Percentiles rank a stretch among this genome's conserved stretches.
phyloP scores from a whole-genome alignment of 169 alveolate species.

The Perkinsus marinus region DNA sequence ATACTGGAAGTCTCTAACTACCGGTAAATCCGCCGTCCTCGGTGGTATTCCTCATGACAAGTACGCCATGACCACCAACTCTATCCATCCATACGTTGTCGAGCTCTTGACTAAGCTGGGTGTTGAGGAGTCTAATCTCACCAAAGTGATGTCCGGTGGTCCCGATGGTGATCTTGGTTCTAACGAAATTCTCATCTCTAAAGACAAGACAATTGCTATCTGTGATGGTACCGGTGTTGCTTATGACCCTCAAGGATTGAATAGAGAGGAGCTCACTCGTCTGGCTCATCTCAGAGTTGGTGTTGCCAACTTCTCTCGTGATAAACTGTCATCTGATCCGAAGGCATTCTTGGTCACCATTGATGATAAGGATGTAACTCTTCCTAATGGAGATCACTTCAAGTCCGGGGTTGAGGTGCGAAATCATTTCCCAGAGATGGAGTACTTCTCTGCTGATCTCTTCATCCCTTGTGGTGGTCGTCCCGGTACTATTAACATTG shows the following conservation, averaged over 20 bases:
- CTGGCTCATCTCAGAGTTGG: slow-evolving; percentile 24
- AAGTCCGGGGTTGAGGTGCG: no score
- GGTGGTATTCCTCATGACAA: slow-evolving; percentile 78
- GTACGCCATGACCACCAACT: slow-evolving; percentile 64
- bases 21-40: slow-evolving; percentile 56
- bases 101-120: slow-evolving; percentile 32
- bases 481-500: slow-evolving; percentile 52
- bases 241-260: slow-evolving; percentile 61
- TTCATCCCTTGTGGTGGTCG: slow-evolving; percentile 75
- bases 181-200: slow-evolving; percentile 54
- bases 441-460: slow-evolving; percentile 44
- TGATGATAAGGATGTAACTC: slow-evolving; percentile 1
- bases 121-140: slow-evolving; percentile 44
- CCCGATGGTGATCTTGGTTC: slow-evolving; percentile 76
- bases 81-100: slow-evolving; percentile 8
- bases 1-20: slow-evolving; percentile 59
- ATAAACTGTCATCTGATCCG: no score
- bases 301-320: no score
- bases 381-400: no score
- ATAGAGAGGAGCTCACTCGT: slow-evolving; percentile 45
- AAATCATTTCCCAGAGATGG: slow-evolving; percentile 38
- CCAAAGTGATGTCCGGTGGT: slow-evolving; percentile 63
- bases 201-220: slow-evolving; percentile 50
- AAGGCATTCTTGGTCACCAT: slow-evolving; percentile 2
- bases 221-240: slow-evolving; percentile 66